These are phyloP conservation scores for Ensete glaucum DNA, from an alignment of 176 grass and related monocot species.

Conservation along the genomic window DNA sequence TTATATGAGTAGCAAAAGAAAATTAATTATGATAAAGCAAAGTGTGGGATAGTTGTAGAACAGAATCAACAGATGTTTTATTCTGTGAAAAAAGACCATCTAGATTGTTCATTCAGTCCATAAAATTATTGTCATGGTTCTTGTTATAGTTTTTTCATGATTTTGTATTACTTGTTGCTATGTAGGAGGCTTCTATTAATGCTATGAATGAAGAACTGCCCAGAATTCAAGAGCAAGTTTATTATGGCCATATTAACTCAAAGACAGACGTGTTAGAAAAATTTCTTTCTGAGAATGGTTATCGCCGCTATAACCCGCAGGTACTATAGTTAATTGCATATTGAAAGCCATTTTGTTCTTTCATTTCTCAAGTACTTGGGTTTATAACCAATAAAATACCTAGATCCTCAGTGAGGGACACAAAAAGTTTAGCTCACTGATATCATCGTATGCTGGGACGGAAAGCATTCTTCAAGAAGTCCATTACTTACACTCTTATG, in stretches of 20 bases:
- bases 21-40: no score
- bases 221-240: conserved; percentile 99
- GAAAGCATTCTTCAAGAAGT: conserved; percentile 58
- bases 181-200: conserved; percentile 76
- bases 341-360: not conserved
- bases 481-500: conserved; percentile 69
- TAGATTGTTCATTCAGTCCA: no score
- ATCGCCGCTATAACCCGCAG: conserved; percentile 77
- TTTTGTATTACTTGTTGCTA: conserved; percentile 14
- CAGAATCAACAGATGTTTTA: no score
- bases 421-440: conserved; percentile 70
- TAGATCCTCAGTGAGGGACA: conserved; percentile 69
- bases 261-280: conserved; percentile 91
- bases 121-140: no score
- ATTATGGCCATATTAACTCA: conserved; percentile 93
- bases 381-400: not conserved
- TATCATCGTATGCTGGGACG: conserved; percentile 57
- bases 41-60: no score
- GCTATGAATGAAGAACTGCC: conserved; percentile 92
- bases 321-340: conserved; percentile 36
- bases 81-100: no score
- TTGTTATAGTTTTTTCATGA: no score
- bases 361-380: not conserved
- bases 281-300: conserved; percentile 79
- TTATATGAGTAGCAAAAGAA: no score